Percentiles rank a stretch among this genome's conserved stretches.
phyloP scores from a whole-genome alignment of 1,139 yeast genomes.

The Kurtzmaniella quercitrusa region DNA sequence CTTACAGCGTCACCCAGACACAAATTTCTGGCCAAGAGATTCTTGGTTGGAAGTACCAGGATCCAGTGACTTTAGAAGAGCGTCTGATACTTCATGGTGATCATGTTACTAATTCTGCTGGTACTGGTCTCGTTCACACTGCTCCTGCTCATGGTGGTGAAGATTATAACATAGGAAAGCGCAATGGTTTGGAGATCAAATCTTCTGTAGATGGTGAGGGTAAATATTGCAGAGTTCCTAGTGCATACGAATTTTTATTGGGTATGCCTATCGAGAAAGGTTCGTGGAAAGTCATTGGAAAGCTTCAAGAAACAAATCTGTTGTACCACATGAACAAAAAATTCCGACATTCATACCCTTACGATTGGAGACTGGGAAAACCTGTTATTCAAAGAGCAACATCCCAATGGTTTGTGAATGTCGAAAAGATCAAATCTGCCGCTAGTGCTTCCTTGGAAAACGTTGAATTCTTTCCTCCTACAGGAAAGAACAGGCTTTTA shows the following conservation, averaged over 20 bases:
- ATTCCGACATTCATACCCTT: constrained; percentile 84
- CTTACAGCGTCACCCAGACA: constrained; percentile 3
- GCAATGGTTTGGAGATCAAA: constrained; percentile 51
- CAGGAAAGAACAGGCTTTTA: constrained; percentile 65
- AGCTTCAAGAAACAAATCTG: constrained; percentile 43
- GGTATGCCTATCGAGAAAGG: constrained; percentile 60
- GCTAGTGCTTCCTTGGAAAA: constrained; percentile 58
- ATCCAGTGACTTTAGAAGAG: constrained; percentile 44
- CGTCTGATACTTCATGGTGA: constrained; percentile 69
- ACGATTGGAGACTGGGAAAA: constrained; percentile 94
- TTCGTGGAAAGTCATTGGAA: constrained; percentile 27
- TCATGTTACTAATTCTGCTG: constrained; percentile 78
- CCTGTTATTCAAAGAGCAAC: constrained; percentile 96
- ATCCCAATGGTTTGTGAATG: constrained; percentile 95
- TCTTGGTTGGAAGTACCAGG: constrained; percentile 43
- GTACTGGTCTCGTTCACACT: constrained; percentile 94
- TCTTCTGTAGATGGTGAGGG: constrained; percentile 84
- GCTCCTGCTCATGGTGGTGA: constrained; percentile 99
- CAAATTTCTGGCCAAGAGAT: constrained; percentile 44
- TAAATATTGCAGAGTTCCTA: constrained; percentile 45
- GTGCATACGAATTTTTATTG: constrained; percentile 37
- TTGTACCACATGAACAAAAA: constrained; percentile 44
- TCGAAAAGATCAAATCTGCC: constrained; percentile 61
- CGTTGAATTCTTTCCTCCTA: constrained; percentile 69
- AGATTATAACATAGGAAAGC: constrained; percentile 72